Percentiles rank a stretch among this genome's conserved stretches.
Conservation (phyloP, 495 filamentous ascomycete genomes). For the Annulohypoxylon moriforme region DNA sequence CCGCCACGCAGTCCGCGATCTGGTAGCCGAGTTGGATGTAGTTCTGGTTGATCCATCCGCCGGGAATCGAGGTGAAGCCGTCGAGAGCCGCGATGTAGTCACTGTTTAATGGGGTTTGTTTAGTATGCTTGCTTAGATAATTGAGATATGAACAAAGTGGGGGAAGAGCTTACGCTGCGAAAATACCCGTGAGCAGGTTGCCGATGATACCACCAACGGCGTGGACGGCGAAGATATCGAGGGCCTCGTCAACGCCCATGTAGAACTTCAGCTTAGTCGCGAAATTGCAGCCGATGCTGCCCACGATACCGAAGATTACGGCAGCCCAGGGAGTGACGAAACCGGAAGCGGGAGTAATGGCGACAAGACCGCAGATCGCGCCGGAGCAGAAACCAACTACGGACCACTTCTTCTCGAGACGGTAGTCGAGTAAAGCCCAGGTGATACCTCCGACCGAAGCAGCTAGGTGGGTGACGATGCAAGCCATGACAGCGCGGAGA, state of each 20-base stretch:
- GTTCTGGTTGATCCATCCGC: constrained; percentile 82
- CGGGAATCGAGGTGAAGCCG: constrained; percentile 68
- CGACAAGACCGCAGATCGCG: constrained; percentile 88
- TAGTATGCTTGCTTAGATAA: not conserved
- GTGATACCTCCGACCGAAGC: constrained; percentile 88
- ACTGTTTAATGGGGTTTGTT: constrained; percentile 50
- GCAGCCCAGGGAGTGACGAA: constrained; percentile 91
- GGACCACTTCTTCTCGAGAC: constrained; percentile 96
- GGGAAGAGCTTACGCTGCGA: constrained; percentile 72
- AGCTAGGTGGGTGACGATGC: constrained; percentile 95
- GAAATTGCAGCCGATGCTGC: constrained; percentile 92
- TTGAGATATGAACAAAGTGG: not conserved
- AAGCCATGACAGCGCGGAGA: constrained; percentile 93
- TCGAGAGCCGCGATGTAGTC: constrained; percentile 84
- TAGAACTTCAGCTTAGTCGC: constrained; percentile 90
- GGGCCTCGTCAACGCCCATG: constrained; percentile 77
- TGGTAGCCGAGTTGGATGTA: constrained; percentile 83
- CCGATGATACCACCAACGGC: constrained; percentile 80
- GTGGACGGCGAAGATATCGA: constrained; percentile 87
- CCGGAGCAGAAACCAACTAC: constrained; percentile 99
- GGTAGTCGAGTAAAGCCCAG: constrained; percentile 94
- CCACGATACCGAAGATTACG: constrained; percentile 84
- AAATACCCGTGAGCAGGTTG: constrained; percentile 80
- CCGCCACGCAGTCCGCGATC: constrained; percentile 77
- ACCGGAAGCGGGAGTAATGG: constrained; percentile 88